A percentile compares a stretch with the other conserved stretches of the same genome.
Conservation (phyloP, 345 rosid genomes). For the Pugionium cornutum region DNA sequence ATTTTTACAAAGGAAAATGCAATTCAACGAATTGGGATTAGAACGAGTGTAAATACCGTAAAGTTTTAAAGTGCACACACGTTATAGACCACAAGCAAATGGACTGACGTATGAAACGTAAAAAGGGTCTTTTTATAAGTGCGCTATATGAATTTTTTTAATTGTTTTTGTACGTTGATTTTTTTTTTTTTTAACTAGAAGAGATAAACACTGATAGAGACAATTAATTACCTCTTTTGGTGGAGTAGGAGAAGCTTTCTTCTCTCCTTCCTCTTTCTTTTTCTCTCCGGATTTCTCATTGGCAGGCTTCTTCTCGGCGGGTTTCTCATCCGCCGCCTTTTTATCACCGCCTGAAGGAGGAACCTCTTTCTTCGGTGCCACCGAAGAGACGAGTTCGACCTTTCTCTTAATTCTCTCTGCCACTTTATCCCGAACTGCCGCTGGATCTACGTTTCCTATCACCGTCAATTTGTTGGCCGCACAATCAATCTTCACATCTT, state of each 20-base stretch:
- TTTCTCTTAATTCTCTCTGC: slow-evolving; percentile 55
- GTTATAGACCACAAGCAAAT: slow-evolving; percentile 39
- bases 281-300: slow-evolving; percentile 41
- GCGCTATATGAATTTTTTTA: slow-evolving; percentile 1
- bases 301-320: slow-evolving; percentile 42
- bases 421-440: background rate
- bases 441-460: slow-evolving; percentile 37
- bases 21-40: background rate
- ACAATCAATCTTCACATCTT: slow-evolving; percentile 58
- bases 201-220: background rate
- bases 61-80: slow-evolving; percentile 38
- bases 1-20: background rate
- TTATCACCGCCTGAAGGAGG: slow-evolving; percentile 41
- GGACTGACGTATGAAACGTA: slow-evolving; percentile 33
- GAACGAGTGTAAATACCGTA: slow-evolving; percentile 36
- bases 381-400: slow-evolving; percentile 43
- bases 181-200: slow-evolving; percentile 5
- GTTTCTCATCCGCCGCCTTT: slow-evolving; percentile 46
- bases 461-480: slow-evolving; percentile 64
- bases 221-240: slow-evolving; percentile 31
- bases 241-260: slow-evolving; percentile 43
- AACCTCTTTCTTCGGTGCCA: slow-evolving; percentile 39
- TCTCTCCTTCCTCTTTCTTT: slow-evolving; percentile 48
- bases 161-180: background rate
- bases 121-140: background rate